A percentile compares a stretch with the other conserved stretches of the same genome.
Conservation (phyloP, 2,329 filamentous ascomycete species). For the Penicillium concentricum region DNA sequence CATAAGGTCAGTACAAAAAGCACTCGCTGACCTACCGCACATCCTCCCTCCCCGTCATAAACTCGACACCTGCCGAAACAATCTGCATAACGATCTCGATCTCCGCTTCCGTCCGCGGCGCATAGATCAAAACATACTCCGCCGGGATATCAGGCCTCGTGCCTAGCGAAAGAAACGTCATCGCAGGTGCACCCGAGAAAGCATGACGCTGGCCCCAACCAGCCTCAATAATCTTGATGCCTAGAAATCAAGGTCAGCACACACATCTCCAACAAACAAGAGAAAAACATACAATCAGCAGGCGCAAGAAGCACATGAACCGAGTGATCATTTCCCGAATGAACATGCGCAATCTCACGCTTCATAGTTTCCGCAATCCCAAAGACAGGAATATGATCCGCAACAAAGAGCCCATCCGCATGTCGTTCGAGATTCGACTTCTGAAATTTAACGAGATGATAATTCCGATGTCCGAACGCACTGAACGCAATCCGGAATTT, state of each 20-base stretch:
- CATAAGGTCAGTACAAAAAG: neutral
- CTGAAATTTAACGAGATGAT: constrained; percentile 29
- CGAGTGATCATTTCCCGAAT: constrained; percentile 67
- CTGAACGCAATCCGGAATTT: constrained; percentile 25
- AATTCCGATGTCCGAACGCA: constrained; percentile 25
- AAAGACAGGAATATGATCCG: constrained; percentile 19
- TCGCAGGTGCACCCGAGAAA: constrained; percentile 55
- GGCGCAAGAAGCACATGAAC: constrained; percentile 79
- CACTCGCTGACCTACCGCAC: constrained; percentile 11
- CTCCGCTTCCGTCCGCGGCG: constrained; percentile 34
- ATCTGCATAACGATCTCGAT: constrained; percentile 32
- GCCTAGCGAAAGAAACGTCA: constrained; percentile 55
- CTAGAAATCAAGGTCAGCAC: constrained; percentile 12
- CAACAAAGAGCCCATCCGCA: constrained; percentile 28
- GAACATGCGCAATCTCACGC: constrained; percentile 78
- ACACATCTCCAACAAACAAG: neutral
- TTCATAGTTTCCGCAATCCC: constrained; percentile 35
- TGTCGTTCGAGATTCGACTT: constrained; percentile 27
- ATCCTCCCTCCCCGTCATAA: constrained; percentile 29
- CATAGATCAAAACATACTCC: constrained; percentile 37
- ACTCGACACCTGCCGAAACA: constrained; percentile 33
- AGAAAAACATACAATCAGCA: constrained; percentile 58
- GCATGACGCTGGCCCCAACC: constrained; percentile 74
- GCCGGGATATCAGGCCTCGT: constrained; percentile 17
- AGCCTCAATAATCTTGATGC: constrained; percentile 64